A percentile compares a stretch with the other conserved stretches of the same genome.
Conservation (phyloP, 2,329 filamentous ascomycete species). For the Diaporthe caulivora region DNA sequence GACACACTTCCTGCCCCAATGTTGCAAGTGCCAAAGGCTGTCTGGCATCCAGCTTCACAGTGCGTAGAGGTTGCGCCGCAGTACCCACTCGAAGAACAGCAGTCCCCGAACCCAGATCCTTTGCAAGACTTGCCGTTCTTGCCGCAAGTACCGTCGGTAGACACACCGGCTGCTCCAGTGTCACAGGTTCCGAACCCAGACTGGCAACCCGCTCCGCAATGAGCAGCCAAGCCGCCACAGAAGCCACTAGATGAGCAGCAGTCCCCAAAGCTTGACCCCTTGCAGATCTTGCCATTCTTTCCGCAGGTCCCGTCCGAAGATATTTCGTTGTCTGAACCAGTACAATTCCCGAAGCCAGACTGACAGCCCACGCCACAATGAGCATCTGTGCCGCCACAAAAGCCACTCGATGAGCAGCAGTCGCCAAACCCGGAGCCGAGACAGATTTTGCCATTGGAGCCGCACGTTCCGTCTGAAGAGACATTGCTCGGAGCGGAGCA, state of each 20-base stretch:
- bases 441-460: constrained; percentile 13
- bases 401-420: constrained; percentile 1
- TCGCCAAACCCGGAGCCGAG: not conserved
- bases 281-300: no score
- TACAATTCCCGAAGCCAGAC: no score
- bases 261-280: no score
- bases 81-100: not conserved
- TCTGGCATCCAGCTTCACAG: constrained; percentile 5
- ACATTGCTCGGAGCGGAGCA: constrained; percentile 29
- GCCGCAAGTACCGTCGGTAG: constrained; percentile 1
- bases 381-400: not conserved
- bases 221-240: no score
- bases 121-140: not conserved
- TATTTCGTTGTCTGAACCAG: no score
- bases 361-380: no score
- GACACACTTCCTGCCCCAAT: not conserved
- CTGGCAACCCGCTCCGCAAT: not conserved
- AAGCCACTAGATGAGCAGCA: no score
- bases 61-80: not conserved
- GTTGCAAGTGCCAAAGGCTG: not conserved
- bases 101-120: not conserved
- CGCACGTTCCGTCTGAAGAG: constrained; percentile 44
- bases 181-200: not conserved
- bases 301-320: no score
- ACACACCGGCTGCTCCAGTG: not conserved